Evolutionary conservation across 495 filamentous ascomycete genomes (phyloP), one percentile per base, ranked within the genome.

Genomic region (Sabuloglossum arenarium): DNA sequence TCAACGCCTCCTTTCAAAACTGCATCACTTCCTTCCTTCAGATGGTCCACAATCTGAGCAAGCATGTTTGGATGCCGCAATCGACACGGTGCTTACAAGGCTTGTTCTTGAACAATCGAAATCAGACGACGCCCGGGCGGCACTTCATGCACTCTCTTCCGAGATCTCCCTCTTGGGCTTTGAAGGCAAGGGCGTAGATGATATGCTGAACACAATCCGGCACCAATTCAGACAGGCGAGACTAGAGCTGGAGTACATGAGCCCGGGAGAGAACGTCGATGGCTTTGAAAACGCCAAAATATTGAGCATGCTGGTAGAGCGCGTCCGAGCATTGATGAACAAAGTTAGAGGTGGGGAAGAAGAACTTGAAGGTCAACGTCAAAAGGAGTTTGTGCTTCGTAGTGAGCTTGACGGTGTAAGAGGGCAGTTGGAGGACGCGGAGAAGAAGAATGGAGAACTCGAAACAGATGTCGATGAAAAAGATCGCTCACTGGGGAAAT

Each of bases 401-500:
- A 19, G 8, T n/a, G 16, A 51, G 28, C 28, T 58, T n/a, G 56
- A 57, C 16, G 23, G n/a, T 16, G 19, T 58, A 14, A 28, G 29
- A 4, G 45, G 37, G 10, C 49, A 58, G 28, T 21, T 49, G 23
- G 29, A 31, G 25, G 12, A 19, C 12, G 45, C 56, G 27, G 47
- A 57, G 23, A 32, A 14, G 4, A 58, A 53, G 52, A 49, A 6
- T 42, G 23, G 31, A 0, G 55, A 59, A 25, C 50, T 59, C 8
- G 30, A 31, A 19, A 39, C 16, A 6, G 30, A 59, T 29, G 28
- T 43, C 29, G 53, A 56, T 34, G 57, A 59, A 21, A 42, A 59
- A 49, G 52, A 42, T 8, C 57, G 32, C n/a, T 59, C 57, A 19
- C 72, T 84, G 55, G 73, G 78, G 55, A 73, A 78, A 29, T 70